Evolutionary conservation across 2,329 filamentous ascomycete genomes (phyloP), one percentile per base, ranked within the genome.

Genomic region (Penicillium sp.): DNA sequence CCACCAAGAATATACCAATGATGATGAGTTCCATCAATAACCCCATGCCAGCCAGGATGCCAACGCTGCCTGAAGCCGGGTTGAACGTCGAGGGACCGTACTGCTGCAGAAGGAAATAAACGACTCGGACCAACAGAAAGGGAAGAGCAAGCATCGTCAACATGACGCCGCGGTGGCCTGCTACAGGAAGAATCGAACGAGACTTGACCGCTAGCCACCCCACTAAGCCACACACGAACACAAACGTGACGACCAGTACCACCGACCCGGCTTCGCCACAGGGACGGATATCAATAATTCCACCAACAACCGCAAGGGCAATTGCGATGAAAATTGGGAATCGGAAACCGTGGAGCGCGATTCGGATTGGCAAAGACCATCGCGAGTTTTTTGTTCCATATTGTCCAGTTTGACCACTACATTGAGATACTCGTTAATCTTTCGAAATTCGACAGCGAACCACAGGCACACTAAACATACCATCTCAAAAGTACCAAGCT

Each of bases 11-110:
- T 16, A 67, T 47, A 8, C 45, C 19, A 4, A 63, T 55, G 36
- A 61, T 46, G 16, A 67, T 46, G 11, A 64, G 52, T 45, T 69
- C 67, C 67, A 68, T 67, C 47, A 66, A 37, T 28, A 69, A 37
- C 3, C 60, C 57, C 61, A 67, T 67, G 3, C 60, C 61, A 48
- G 58, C 56, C 53, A 63, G 53, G 13, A 61, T 37, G 8, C 58
- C 50, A 2, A 52, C 46, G 44, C 62, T 47, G 3, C 66, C 64
- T 29, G 40, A 50, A 4, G 46, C 52, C 7, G 60, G 52, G 14
- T 54, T 62, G 51, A 61, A 65, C 13, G 48, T 59, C 3, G n/a
- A 14, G 10, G 61, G 51, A 0, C 62, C 66, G 54, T 57, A 63
- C 29, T 64, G 49, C 48, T 50, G 52, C 10, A 67, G 28, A 34